These are phyloP conservation scores for Ciborinia camelliae DNA, from an alignment of 2,329 filamentous ascomycete species.

Conservation along the genomic window DNA sequence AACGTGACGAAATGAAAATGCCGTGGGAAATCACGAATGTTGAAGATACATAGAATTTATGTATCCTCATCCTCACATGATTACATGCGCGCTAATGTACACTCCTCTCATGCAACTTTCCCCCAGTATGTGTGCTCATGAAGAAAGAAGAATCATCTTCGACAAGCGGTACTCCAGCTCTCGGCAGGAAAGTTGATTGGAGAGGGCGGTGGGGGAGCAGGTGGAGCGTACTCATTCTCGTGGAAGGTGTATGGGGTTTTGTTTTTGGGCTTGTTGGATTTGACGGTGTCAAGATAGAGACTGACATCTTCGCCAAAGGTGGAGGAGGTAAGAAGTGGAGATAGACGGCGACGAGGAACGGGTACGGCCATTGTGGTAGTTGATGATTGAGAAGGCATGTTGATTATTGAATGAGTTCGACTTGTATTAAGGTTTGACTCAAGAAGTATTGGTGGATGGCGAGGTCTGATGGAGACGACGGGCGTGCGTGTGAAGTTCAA, in stretches of 20 bases:
- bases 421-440: not conserved
- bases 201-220: slow-evolving; percentile 62
- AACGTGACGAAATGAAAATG: not conserved
- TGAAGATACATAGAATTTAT: not conserved
- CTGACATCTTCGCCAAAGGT: slow-evolving; percentile 32
- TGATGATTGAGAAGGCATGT: slow-evolving; percentile 34
- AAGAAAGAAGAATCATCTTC: slow-evolving; percentile 2
- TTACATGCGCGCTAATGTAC: slow-evolving; percentile 12
- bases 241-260: slow-evolving; percentile 31
- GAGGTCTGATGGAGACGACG: slow-evolving; percentile 9
- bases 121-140: not conserved
- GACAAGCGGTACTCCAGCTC: slow-evolving; percentile 43
- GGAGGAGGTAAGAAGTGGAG: slow-evolving; percentile 37
- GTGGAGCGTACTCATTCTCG: slow-evolving; percentile 60
- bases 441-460: slow-evolving; percentile 13
- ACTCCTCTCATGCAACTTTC: not conserved
- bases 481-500: not conserved
- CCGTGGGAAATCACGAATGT: not conserved
- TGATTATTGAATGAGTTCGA: not conserved
- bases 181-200: slow-evolving; percentile 60
- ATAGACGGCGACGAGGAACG: slow-evolving; percentile 50
- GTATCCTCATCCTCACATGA: not conserved
- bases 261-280: slow-evolving; percentile 32
- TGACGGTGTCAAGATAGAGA: slow-evolving; percentile 31
- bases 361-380: slow-evolving; percentile 32